Evolutionary conservation across 169 alveolate genomes (phyloP), one percentile per base, ranked within the genome.

Genomic region (Plasmodium gaboni): DNA sequence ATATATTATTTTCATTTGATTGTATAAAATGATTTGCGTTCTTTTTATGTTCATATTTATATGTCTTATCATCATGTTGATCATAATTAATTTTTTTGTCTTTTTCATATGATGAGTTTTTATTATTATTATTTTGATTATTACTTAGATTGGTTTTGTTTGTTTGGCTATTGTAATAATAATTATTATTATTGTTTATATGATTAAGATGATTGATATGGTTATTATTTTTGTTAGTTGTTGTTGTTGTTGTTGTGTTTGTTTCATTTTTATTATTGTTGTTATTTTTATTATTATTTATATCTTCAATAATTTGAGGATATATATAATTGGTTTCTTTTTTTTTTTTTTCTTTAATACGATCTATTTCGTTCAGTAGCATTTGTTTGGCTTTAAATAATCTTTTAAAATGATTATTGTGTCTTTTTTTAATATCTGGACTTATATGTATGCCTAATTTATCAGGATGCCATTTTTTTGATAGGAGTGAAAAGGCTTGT

Each of bases 401-500:
- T 17, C 93, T 71, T 83, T 94, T 94, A 73, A 94, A 94, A 22
- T 94, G 96, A 65, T 92, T 92, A 48, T 80, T 92, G 46, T 92
- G 90, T 12, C 96, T 74, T 48, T 88, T 71, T 74, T 87, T 92
- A 15, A 94, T 85, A 53, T 94, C 95, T 1, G 69, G 88, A 59
- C 92, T 70, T 15, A 60, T 74, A 26, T 93, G 74, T 13, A 80
- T 60, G 2, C 94, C 93, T 28, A 89, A 64, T 57, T 94, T 94
- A 68, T 94, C 96, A 5, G 96, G 96, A 74, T 94, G 96, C 96
- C 96, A 94, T 57, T 86, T 87, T 46, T 94, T 94, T 32, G 95
- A 94, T 10, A 94, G 73, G 22, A 83, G 63, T 15, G 93, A 92
- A 74, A 94, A 94, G 42, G 95, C 95, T 59, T 91, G 95, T 55